A percentile compares a stretch with the other conserved stretches of the same genome.
Conservation (phyloP, 2,329 filamentous ascomycete genomes). For the Colletotrichum phormii region DNA sequence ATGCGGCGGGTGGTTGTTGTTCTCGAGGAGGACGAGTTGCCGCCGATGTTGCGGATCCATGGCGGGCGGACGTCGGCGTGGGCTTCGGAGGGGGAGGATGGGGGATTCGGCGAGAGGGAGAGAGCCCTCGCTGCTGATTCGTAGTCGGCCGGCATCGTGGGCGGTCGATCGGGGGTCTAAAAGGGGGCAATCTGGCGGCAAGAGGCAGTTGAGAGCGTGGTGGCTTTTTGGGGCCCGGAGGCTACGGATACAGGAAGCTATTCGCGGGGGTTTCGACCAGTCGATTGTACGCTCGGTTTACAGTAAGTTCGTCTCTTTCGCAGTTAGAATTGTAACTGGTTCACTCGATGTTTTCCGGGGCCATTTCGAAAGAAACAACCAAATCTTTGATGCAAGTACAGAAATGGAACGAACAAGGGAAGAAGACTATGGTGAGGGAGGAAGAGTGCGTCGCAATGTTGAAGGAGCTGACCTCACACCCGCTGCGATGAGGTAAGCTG, state of each 20-base stretch:
- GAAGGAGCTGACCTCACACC: slow-evolving; percentile 21
- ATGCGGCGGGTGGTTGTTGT: slow-evolving; percentile 47
- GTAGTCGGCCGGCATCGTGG: slow-evolving; percentile 64
- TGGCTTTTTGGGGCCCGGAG: slow-evolving; percentile 12
- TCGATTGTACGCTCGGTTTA: background rate
- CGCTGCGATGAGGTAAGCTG: slow-evolving; percentile 34
- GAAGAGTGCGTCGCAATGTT: slow-evolving; percentile 10
- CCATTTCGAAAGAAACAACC: slow-evolving; percentile 19
- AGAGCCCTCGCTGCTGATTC: slow-evolving; percentile 61
- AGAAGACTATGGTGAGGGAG: slow-evolving; percentile 10
- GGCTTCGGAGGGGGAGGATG: slow-evolving; percentile 43
- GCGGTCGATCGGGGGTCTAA: background rate
- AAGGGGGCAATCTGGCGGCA: too few relatives aligned
- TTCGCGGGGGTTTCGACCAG: slow-evolving; percentile 21
- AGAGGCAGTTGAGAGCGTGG: background rate
- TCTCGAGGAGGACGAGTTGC: slow-evolving; percentile 41
- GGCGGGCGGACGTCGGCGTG: slow-evolving; percentile 60
- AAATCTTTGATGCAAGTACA: background rate
- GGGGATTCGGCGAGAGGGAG: slow-evolving; percentile 53
- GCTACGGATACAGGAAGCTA: slow-evolving; percentile 17
- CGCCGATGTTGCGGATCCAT: slow-evolving; percentile 45
- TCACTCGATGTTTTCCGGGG: background rate
- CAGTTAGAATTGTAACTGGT: background rate
- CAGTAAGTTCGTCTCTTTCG: background rate
- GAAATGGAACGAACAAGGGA: background rate